Evolutionary conservation across 768 basidiomycete genomes (phyloP), one percentile per base, ranked within the genome.

Genomic region (Boletus reticuloceps): DNA sequence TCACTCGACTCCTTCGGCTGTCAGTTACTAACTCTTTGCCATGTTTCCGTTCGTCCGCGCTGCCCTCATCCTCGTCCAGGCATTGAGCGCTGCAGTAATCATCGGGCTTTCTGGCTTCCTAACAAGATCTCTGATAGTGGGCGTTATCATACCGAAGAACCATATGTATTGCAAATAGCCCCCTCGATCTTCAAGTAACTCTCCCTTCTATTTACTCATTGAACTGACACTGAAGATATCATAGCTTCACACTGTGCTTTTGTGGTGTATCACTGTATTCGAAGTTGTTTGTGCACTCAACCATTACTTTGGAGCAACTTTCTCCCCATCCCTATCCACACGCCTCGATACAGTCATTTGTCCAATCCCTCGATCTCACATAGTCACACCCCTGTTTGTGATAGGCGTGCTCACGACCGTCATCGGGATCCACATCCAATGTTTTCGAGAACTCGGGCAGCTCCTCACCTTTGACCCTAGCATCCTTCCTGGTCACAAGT

Each of bases 401-500:
- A 59, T 73, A 10, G 82, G 82, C 5, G 72, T 78, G 41, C 46
- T 78, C 40, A 68, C 75, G 22, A 75, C 77, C 53, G 59, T 75
- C 4, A 59, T 75, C 1, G 82, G 81, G 3, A 75, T 82, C 58
- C 80, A 82, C 38, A 64, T 82, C 17, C 77, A 74, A 58, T 83
- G 82, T 60, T 84, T 81, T 76, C 71, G 67, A 51, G 74, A 78
- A 22, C 79, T 84, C 20, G 82, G 82, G 3, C 63, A 73, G 2
- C 68, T 82, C 52, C 84, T 84, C 71, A 83, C 82, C 0, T 84
- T 83, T 64, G 82, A 83, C 61, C 74, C 84, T 44, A 81, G 81
- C 44, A 65, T 84, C 40, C 79, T 78, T 51, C 80, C 81, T 2
- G 65, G 71, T 32, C 83, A 84, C 68, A 74, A 67, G 47, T 74